Base-by-base conservation (phyloP, 805 yeast species). In the Sugiyamaella qingdaonensis region DNA sequence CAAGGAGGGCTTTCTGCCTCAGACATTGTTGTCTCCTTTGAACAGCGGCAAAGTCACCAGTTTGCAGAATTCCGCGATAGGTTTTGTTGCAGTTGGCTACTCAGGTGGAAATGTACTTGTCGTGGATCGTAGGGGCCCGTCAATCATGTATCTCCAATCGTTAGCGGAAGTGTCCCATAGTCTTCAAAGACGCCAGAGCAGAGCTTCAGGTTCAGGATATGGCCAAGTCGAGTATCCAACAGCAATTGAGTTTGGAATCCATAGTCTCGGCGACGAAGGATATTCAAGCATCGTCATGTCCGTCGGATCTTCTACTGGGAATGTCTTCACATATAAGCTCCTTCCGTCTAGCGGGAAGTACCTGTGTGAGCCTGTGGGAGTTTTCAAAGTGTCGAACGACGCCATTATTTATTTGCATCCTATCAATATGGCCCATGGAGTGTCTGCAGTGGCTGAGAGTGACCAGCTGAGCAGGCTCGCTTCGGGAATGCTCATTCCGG, bases 71-170 rank as follows among this genome's bases (percentile, higher is more conserved):
- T 84, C 91, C 55, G 78, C 85, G 57, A 75, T 89, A 47, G 97
- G 97, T 0, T 91, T 94, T 71, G 87, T 86, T 8, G 94, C 86
- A 0, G 73, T 88, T 41, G 95, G 87, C 0, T 89, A 86, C 66
- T 78, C 77, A 45, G 77, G 83, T 11, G 97, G 98, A n/a, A 76
- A 81, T 34, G 56, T 92, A 14, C 69, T 85, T 1, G 82, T 92
- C 0, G 71, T 91, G 54, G 97, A 92, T 69, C 74, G 87, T 52
- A 76, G 97, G 21, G 73, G 83, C 2, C 91, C 91, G 0, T 89
- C 88, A 0, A 68, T 84, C 5, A 84, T 86, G 10, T 55, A 48
- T 31, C 18, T 10, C 14, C 36, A 31, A 10, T 16, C 13, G 4
- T 33, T 35, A 27, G 2, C 18, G 16, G 47, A 16, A 31, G 21